Evolutionary conservation across 805 yeast species (phyloP).

Genomic region (Suhomyces faveliae): DNA sequence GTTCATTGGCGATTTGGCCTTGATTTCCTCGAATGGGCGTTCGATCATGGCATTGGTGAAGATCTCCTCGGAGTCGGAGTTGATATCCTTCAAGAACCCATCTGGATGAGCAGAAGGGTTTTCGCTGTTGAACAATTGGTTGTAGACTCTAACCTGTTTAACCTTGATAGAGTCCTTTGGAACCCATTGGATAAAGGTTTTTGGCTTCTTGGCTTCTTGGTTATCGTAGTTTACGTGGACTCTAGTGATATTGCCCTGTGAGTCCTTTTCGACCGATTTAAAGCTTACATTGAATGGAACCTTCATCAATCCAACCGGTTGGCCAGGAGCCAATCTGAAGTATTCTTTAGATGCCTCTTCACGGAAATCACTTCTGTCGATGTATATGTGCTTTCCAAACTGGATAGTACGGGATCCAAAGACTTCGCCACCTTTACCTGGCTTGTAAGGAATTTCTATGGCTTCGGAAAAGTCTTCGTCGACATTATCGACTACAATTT

Average conservation of each 20-base stretch:
- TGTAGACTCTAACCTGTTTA: conserved; percentile 80
- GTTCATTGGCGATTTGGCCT: conserved; percentile 73
- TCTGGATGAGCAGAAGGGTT: conserved; percentile 88
- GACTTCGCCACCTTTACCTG: conserved; percentile 61
- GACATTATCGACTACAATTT: conserved; percentile 78
- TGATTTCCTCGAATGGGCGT: conserved; percentile 65
- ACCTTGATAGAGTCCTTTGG: conserved; percentile 63
- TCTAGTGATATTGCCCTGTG: conserved; percentile 60
- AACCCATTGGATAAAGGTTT: conserved; percentile 96
- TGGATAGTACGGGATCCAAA: conserved; percentile 66
- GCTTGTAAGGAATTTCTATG: conserved; percentile 83
- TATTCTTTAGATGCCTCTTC: conserved; percentile 61
- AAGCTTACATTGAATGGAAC: conserved; percentile 83
- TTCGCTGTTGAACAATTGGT: conserved; percentile 84
- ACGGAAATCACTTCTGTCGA: conserved; percentile 86
- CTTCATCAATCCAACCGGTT: conserved; percentile 90
- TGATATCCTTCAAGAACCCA: conserved; percentile 83
- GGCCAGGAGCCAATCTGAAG: conserved; percentile 91
- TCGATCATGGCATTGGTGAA: conserved; percentile 70
- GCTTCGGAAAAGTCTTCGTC: conserved; percentile 69
- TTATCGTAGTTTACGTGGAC: conserved; percentile 80
- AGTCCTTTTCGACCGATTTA: conserved; percentile 62
- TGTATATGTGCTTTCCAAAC: conserved; percentile 74
- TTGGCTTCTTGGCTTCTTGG: conserved; percentile 66
- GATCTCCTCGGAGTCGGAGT: conserved; percentile 73